Conservation (phyloP, 192 early-diverging fungal species). For the Geranomyces variabilis region DNA sequence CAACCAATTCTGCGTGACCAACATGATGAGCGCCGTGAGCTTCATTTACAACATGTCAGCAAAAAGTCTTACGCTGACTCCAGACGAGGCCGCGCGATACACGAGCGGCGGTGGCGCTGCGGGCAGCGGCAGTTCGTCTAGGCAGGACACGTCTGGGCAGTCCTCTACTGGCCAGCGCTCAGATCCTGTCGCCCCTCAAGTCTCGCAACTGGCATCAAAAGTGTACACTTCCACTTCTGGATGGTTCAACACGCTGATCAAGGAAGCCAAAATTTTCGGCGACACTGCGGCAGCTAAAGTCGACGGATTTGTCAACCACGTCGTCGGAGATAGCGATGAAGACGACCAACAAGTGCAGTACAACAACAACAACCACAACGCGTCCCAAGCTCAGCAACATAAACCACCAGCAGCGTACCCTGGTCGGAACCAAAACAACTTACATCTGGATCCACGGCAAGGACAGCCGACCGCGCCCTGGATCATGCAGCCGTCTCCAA, state of each 20-base stretch:
- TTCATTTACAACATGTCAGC: slow-evolving; percentile 59
- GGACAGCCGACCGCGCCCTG: neutral
- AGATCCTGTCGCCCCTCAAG: slow-evolving; percentile 19
- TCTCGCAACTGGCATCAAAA: slow-evolving; percentile 39
- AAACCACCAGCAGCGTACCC: slow-evolving; percentile 7
- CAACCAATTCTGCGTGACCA: slow-evolving; percentile 56
- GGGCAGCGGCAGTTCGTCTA: neutral
- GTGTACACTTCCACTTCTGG: slow-evolving; percentile 38
- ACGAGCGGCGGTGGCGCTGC: slow-evolving; percentile 10
- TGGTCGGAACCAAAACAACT: slow-evolving; percentile 3
- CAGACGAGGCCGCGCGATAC: slow-evolving; percentile 36
- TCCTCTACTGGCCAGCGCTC: slow-evolving; percentile 5
- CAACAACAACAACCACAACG: slow-evolving; percentile 9
- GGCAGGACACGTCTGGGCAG: neutral
- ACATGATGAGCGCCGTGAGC: slow-evolving; percentile 59
- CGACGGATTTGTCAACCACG: slow-evolving; percentile 33
- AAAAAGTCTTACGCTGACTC: slow-evolving; percentile 48
- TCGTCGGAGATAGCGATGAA: slow-evolving; percentile 28
- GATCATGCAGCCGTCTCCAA: slow-evolving; percentile 2
- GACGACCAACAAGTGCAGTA: neutral
- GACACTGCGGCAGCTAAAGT: slow-evolving; percentile 40
- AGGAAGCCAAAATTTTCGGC: slow-evolving; percentile 39
- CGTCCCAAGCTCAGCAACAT: neutral
- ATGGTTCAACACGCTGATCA: slow-evolving; percentile 41
- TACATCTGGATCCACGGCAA: neutral